Base-by-base conservation (phyloP, 2,329 filamentous ascomycete genomes). In the Pseudogymnoascus sp. region DNA sequence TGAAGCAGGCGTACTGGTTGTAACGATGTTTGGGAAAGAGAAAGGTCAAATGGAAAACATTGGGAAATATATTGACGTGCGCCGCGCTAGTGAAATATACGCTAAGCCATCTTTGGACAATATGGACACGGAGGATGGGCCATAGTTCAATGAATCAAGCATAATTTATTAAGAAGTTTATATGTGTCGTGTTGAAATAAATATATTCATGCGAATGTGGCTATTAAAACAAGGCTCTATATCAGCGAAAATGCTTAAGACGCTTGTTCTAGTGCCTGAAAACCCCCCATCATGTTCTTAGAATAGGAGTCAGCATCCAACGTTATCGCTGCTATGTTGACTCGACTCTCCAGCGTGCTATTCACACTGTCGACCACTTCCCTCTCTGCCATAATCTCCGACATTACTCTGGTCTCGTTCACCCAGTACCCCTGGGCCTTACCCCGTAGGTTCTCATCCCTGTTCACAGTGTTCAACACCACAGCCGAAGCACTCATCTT, bases 361-460 rank as follows among this genome's bases (percentile, higher is more conserved):
- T 88, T 86, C 64, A 91, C 82, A 60, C 87, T 84, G 68, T 87
- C 85, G 36, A 90, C 76, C 6, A 92, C 89, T 64, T 89, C 87
- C 64, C 84, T 80, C 65, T 93, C 88, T 77, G 92, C 88, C 81
- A 95, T 88, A 24, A 89, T 84, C 69, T 88, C 84, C 36, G 81
- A 77, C 82, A 89, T 90, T 31, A 90, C 73, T 59, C 82, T 78
- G 5, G 84, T 87, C 76, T 97, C 90, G 47, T 87, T 86, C 8
- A 79, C 77, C 93, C 93, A 97, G 75, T 97, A 97, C 13, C 79
- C 81, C 67, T 87, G 82, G 58, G 82, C 81, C 62, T 82, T 81
- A 2, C 74, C 78, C 63, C 92, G 84, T 72, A 97, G 76, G 44
- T 81, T 82, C 64, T 84, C 80, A 74, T 97, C 90, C 61, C 92